Percentiles rank a stretch among this genome's conserved stretches.
Evolutionary conservation across 139 green algal genomes (phyloP).

Genomic region (Chlorella sp.): DNA sequence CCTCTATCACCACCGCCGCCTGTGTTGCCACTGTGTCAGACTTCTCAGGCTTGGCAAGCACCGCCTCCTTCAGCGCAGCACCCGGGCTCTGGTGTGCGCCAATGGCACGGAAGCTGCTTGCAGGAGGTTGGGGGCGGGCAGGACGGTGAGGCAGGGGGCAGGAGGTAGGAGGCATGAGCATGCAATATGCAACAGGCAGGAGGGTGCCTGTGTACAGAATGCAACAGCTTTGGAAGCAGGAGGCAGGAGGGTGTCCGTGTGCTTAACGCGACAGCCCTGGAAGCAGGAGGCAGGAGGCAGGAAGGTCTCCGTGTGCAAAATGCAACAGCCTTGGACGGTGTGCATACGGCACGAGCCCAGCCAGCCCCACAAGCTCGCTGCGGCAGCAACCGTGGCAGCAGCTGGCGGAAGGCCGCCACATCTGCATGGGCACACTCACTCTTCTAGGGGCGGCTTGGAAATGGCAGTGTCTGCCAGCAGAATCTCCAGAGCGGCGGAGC

Average conservation of each 20-base stretch:
- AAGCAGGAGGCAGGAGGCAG: neutral
- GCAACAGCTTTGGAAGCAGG: too few species aligned
- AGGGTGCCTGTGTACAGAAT: too few species aligned
- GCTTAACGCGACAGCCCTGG: too few species aligned
- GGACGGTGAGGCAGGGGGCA: neutral
- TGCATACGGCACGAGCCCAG: too few species aligned
- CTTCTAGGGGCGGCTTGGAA: conserved; percentile 30
- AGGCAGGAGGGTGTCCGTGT: neutral
- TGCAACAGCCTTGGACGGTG: too few species aligned
- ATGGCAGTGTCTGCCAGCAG: conserved; percentile 43
- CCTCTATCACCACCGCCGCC: conserved; percentile 36
- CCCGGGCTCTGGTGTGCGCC: neutral
- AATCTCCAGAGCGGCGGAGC: conserved; percentile 18
- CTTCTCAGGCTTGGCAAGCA: neutral
- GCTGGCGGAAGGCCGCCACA: neutral
- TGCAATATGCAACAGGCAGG: too few species aligned
- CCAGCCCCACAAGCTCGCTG: too few species aligned
- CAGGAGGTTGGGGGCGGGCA: neutral
- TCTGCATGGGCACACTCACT: neutral
- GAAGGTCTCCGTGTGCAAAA: neutral
- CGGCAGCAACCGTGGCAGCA: neutral
- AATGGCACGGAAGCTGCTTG: conserved; percentile 25
- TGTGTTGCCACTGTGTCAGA: conserved; percentile 21
- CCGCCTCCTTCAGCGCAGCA: neutral
- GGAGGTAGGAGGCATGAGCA: neutral